These are phyloP conservation scores for Heteromeles arbutifolia DNA, from an alignment of 306 rosid species.

Conservation along the genomic window DNA sequence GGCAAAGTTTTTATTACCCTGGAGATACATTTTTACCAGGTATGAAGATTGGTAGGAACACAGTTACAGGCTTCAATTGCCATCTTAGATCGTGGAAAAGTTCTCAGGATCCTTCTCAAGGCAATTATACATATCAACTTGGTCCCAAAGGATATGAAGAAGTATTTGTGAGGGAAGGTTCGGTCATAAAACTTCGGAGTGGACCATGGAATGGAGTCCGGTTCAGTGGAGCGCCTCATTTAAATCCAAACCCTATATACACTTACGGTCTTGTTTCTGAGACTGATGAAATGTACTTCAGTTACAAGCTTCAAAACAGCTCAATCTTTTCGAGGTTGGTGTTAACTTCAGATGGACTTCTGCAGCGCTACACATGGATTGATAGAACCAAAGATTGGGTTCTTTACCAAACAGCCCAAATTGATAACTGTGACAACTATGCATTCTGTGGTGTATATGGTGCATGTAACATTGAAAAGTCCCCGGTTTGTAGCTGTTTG, in stretches of 20 bases:
- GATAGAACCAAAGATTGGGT: background rate
- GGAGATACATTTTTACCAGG: too few species aligned
- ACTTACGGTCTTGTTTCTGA: constrained; percentile 19
- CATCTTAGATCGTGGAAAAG: constrained; percentile 30
- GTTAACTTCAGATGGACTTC: constrained; percentile 14
- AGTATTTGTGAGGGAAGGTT: background rate
- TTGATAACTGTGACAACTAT: too few species aligned
- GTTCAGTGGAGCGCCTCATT: background rate
- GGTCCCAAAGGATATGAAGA: background rate
- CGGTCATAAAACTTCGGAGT: fast-evolving
- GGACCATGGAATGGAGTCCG: background rate
- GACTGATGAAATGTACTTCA: constrained; percentile 31
- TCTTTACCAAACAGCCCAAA: too few species aligned
- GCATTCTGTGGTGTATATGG: too few species aligned
- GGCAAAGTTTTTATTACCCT: too few species aligned
- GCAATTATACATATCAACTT: background rate
- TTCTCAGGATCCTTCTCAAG: constrained; percentile 43
- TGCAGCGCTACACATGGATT: constrained; percentile 10
- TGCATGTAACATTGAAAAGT: too few species aligned
- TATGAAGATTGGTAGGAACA: too few species aligned
- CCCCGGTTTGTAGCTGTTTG: too few species aligned
- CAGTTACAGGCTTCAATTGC: constrained; percentile 17
- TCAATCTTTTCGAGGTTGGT: constrained; percentile 35
- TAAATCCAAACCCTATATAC: constrained; percentile 5
- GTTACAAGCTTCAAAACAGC: constrained; percentile 20